Evolutionary conservation across 108 stramenopile species (phyloP), one percentile per base, ranked within the genome.

Genomic region (Stephanodiscus minutulus): DNA sequence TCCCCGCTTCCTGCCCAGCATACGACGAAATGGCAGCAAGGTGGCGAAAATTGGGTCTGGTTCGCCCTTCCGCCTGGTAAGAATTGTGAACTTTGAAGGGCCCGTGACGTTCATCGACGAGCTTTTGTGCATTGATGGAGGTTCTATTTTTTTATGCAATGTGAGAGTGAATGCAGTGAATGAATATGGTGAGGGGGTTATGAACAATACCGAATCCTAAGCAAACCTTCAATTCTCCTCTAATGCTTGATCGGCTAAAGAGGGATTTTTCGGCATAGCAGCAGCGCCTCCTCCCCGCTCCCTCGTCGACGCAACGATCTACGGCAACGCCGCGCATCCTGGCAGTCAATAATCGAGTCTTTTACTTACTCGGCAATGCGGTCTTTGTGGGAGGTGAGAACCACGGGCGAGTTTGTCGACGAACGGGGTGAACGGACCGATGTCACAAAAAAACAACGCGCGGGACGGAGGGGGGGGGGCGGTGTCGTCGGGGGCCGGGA

Each of bases 41-140:
- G 50, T 72, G 83, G 43, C 83, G 84, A 49, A 84, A 85, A 78
- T 85, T 87, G 2, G 72, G 67, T 15, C 60, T 48, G 6, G 73
- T 58, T 54, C 80, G 80, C 47, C 20, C 54, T 29, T 87, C 85
- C 10, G 47, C 57, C 27, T 88, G 83, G 61, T 82, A 76, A 36
- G 37, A 39, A 56, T 88, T 70, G 41, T 74, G 59, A 13, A 71
- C 67, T 60, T 82, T 65, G 50, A 82, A 71, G 7, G 82, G 77
- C 1, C 87, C 85, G 29, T 74, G 70, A 44, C 72, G 83, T 82
- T 88, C 87, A 50, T 88, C 87, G 24, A 55, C 56, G 18, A 84
- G 61, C 65, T 88, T 88, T 79, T 88, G 87, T 2, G 87, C 57
- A 60, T 86, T 73, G 46, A 88, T 63, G 28, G 87, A 86, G 61